Base-by-base conservation (phyloP, 345 rosid genomes). In the Garcia nutans region DNA sequence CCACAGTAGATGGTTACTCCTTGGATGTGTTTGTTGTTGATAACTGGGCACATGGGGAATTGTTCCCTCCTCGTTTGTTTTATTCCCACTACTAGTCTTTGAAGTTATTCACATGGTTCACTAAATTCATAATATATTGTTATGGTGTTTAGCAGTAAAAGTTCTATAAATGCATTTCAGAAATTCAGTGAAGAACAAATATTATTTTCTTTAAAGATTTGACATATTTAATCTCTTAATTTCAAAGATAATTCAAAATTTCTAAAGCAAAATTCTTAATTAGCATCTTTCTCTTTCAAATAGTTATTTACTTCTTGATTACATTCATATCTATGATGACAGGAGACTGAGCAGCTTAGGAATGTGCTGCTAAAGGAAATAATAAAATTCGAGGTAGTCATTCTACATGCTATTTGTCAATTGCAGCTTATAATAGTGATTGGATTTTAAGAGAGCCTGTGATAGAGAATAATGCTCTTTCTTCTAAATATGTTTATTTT, bases 21-120 rank as follows among this genome's bases (percentile, higher is more conserved):
- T 83, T 90, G 86, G 95, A 90, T 78, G 95, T 90, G 61, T 90
- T 90, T 76, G 87, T 87, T 78, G 92, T 90, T 45, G 89, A 87
- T 80, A 88, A 89, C 66, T 85, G 89, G 90, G 77, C 80, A 65
- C 73, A 73, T 67, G 88, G 86, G 91, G 95, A 88, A 86, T 45
- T 67, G 41, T 28, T 23, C 44, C 47, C 65, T n/a, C 24, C 65
- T 61, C 3, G 1, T 26, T 52, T 52, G 3, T 49, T 26, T 26
- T 68, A 1, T 49, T 2, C 8, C 41, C 42, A 24, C 12, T 15
- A 33, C 50, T 70, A 47, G 68, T 68, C 33, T 55, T 54, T 73
- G 31, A 62, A 41, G 52, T 10, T 55, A 67, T 56, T 63, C 45
- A 59, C 55, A 52, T 37, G 26, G 66, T 58, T 69, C 28, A 26